Evolutionary conservation across 306 rosid genomes (phyloP), one percentile per base, ranked within the genome.

Genomic region (Benincasa hispida): DNA sequence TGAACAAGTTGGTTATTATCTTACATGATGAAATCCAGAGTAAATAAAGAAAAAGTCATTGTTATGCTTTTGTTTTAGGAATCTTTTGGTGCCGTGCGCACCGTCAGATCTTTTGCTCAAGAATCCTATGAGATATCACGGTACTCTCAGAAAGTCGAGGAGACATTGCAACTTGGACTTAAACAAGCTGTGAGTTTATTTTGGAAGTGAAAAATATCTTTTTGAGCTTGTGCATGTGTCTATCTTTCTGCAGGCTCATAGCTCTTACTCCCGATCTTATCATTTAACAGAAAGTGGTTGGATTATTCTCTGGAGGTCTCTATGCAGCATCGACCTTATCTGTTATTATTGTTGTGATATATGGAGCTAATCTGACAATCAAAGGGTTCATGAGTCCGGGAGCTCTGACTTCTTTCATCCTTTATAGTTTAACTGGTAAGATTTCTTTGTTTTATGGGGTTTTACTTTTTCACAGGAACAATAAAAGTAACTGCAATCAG

Each of bases 71-170:
- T 78, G 70, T 68, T 84, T 51, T 68, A 91, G 97, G 95, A 91
- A 87, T 88, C 91, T 66, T 91, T 91, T 83, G 97, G 97, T 78
- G 95, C 95, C 13, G 73, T 91, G 67, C 87, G 97, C 75, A 91
- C 95, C 14, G 97, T 91, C 48, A 85, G 95, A 81, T 87, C 95
- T 55, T 91, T 91, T 82, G 93, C 95, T 59, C 95, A 88, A 80
- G 95, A 91, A 82, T 84, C 79, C 73, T 82, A 87, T 70, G 92
- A 87, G 72, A 68, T 84, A 78, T 48, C 87, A 54, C 90, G 86
- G 62, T 91, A 91, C 89, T 89, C 92, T 54, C 87, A 89, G 80
- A 91, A 91, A 83, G 95, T 89, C 62, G 83, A 85, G 5, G 93
- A 89, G 84, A 88, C 97, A 50, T 86, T 89, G 76, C 67, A 77